phyloP scores from a whole-genome alignment of 1,284 basidiomycete genomes.

The Microbotryum silenes-acaulis region DNA sequence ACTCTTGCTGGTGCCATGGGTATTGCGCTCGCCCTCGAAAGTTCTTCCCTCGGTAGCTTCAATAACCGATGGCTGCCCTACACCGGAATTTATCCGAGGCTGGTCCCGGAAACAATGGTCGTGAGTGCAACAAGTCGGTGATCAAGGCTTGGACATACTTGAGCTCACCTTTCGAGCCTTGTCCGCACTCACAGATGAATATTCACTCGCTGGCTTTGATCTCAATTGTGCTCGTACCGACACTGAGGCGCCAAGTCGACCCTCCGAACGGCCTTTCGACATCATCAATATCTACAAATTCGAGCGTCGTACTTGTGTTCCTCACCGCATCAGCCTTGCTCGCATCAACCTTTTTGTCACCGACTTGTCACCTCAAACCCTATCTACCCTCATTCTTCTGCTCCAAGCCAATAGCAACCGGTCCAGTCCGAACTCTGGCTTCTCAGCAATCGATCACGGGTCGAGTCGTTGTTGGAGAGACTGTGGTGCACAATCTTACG shows the following conservation, averaged over 20 bases:
- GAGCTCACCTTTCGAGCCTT: too few species aligned
- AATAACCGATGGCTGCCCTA: too few species aligned
- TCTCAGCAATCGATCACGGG: slow-evolving; percentile 66
- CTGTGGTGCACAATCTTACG: slow-evolving; percentile 45
- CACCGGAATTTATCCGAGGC: too few species aligned
- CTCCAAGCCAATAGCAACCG: neutral
- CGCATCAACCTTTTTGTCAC: neutral
- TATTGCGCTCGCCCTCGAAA: too few species aligned
- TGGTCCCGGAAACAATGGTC: too few species aligned
- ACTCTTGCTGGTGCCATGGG: neutral
- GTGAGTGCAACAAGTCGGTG: too few species aligned
- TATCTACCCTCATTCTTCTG: neutral
- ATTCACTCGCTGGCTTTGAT: too few species aligned
- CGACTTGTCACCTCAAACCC: neutral
- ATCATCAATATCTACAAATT: neutral
- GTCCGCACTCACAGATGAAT: too few species aligned
- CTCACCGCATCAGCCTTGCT: slow-evolving; percentile 1
- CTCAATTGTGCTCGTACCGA: too few species aligned
- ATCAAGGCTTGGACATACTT: too few species aligned
- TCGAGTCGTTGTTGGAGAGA: slow-evolving; percentile 66
- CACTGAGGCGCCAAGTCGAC: too few species aligned
- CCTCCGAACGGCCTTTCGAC: neutral
- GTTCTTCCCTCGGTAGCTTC: too few species aligned
- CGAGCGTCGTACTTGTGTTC: neutral
- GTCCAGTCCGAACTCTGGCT: slow-evolving; percentile 48